Evolutionary conservation across 192 early-diverging fungal genomes (phyloP), one percentile per base, ranked within the genome.

Genomic region (Geranomyces variabilis): DNA sequence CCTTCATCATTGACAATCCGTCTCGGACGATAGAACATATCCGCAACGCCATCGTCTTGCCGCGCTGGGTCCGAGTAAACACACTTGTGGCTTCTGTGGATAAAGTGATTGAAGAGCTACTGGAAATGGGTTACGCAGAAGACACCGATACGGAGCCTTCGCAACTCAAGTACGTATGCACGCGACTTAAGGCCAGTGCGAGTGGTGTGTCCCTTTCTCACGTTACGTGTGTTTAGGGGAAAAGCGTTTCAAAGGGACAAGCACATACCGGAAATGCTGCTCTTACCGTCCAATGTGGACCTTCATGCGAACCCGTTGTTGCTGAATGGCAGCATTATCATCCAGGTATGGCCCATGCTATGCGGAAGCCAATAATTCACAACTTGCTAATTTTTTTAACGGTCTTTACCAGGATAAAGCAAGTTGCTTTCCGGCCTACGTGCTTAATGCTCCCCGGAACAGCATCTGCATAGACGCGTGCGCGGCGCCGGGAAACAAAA

Each of bases 401-500:
- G 22, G 4, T 8, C 29, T 29, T 33, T 33, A 61, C 29, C 34
- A 89, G 84, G 95, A 97, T 79, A 97, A 97, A 75, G 95, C 95
- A 9, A 93, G 91, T 6, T 98, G 94, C 77, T 94, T 97, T 72
- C 93, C 97, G 0, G 94, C 97, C 0, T 93, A 91, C 64, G 87
- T 96, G 21, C 79, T 93, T 43, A 80, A 79, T 4, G 89, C 94
- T 0, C 79, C 83, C 15, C 17, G 33, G 36, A 70, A 75, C 45
- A 62, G 87, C 0, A 80, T 88, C 69, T 93, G 90, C 1, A 92
- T 99, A 49, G 97, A 99, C 75, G 94, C 90, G 9, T 99, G 96
- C 75, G 97, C 97, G 17, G 96, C 96, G 0, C 96, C 96, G 4
- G 96, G 73, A 1, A 99, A 99, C 82, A 99, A 99, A 75, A 99